Evolutionary conservation across 352 stramenopile genomes (phyloP), one percentile per base, ranked within the genome.

Genomic region (Globisporangium cederbergense): DNA sequence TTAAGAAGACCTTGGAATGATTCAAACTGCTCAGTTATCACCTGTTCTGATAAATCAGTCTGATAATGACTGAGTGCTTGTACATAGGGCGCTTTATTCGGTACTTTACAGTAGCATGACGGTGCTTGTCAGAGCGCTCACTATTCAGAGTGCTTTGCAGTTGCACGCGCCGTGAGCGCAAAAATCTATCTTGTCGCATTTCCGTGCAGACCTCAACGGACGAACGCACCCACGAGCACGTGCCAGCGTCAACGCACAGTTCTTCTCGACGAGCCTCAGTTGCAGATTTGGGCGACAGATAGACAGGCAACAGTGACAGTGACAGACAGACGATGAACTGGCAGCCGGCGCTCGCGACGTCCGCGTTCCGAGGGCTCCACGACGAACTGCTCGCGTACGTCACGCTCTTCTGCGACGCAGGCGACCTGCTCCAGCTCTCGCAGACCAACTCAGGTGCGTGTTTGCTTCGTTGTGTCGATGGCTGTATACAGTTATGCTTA

Each of bases 321-420:
- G 22, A 1, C 22, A 25, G 28, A 16, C 6, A 57, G 51, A n/a
- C 10, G 32, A 87, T 88, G 78, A 81, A 78, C 54, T 62, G 52
- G 3, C 85, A 93, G 65, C 77, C 75, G 25, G 76, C 78, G 64
- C 82, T 93, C 63, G 71, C 67, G 7, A 63, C 45, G 32, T 91
- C 78, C 64, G 76, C 80, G 50, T 85, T 94, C 66, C 66, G 73
- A 32, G 65, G 67, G 25, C 78, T 95, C 65, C 82, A 86, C 42
- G 87, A 95, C 60, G 83, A 95, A 63, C 72, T 95, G 42, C 56
- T 94, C 49, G 85, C 76, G 46, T 95, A 95, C 51, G 60, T 86
- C 8, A 88, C 84, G 71, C 75, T 95, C 16, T 92, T 92, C 67
- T 86, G 77, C 52, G 75, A 84, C 50, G 67, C 74, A 0, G 3